Base-by-base conservation (phyloP, 306 rosid species). In the Arachis hypogaea region DNA sequence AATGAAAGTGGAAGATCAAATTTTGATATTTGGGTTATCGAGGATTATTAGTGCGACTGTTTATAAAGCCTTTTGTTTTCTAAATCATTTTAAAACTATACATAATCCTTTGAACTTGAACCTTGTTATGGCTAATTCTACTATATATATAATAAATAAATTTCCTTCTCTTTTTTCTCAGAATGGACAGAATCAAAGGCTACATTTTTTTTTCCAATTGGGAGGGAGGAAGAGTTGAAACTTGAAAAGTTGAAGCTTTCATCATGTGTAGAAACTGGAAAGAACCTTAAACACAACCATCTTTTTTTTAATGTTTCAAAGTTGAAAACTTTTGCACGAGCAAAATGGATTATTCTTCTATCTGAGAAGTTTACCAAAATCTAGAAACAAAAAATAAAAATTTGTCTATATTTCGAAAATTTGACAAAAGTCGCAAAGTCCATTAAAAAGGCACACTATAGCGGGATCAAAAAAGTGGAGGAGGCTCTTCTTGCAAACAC, bases 51-150 rank as follows among this genome's bases (percentile, higher is more conserved):
- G 38, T 33, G 4, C 4, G 38, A 33, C 38, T 33, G 71, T 79
- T 75, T 58, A 42, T 11, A 68, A 50, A 49, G 54, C 54, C 11
- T 49, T 2, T 11, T 57, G 14, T 5, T 50, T 22, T 22, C 51
- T 56, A 59, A 62, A 59, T 42, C 74, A 30, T 58, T 42, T 71
- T 74, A 72, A 36, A 65, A 45, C 49, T 67, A 69, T 43, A 73
- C 28, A 22, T 22, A 59, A 54, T 83, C 71, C 9, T 84, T 77
- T 89, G 84, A 80, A 85, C 88, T 87, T 83, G 92, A 69, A 86
- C 71, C 68, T 75, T 5, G 69, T 51, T 3, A 77, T 12, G 47
- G 77, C 63, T 55, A 22, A 22, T 22, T 22, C 28, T 22, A 22
- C 28, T 22, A 22, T 22, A 22, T 22, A 59, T 42, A 59, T 43